Percentiles rank a stretch among this genome's conserved stretches.
These are phyloP conservation scores for Pinus tabuliformis DNA, from an alignment of 75 land plant genomes.

Conservation along the genomic window DNA sequence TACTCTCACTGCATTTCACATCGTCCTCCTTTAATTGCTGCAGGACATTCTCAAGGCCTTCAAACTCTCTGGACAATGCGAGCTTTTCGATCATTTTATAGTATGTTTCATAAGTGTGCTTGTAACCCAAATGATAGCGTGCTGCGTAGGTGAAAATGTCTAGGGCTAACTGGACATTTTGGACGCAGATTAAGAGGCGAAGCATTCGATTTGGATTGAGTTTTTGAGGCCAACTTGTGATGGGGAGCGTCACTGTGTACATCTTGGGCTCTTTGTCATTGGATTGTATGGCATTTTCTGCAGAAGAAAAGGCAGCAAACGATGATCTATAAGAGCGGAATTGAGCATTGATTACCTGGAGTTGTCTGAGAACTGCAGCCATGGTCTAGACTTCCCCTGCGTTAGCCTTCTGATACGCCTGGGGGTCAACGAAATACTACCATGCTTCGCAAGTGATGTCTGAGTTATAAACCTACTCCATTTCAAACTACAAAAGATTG, in stretches of 20 bases:
- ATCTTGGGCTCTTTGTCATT: too few relatives aligned
- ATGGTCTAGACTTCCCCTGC: too few relatives aligned
- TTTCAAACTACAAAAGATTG: too few relatives aligned
- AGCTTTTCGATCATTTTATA: slow-evolving; percentile 38
- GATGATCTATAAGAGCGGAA: too few relatives aligned
- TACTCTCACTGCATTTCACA: slow-evolving; percentile 30
- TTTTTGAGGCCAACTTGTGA: slow-evolving; percentile 54
- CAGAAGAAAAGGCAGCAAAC: too few relatives aligned
- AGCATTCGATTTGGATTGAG: slow-evolving; percentile 43
- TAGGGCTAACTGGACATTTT: slow-evolving; percentile 48
- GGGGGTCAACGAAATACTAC: too few relatives aligned
- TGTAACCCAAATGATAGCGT: slow-evolving; percentile 36
- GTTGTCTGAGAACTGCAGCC: too few relatives aligned
- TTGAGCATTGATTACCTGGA: too few relatives aligned
- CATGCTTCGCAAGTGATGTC: too few relatives aligned
- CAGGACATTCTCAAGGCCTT: slow-evolving; percentile 33
- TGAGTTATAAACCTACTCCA: too few relatives aligned
- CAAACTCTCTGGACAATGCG: slow-evolving; percentile 41
- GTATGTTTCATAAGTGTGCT: slow-evolving; percentile 53
- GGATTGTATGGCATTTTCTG: too few relatives aligned
- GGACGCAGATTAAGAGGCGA: slow-evolving; percentile 30
- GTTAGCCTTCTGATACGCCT: too few relatives aligned
- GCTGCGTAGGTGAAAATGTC: slow-evolving; percentile 56
- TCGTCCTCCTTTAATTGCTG: slow-evolving; percentile 14
- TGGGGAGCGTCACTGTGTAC: slow-evolving; percentile 54